These are phyloP conservation scores for Aspergillus persii DNA, from an alignment of 2,329 filamentous ascomycete species.

Conservation along the genomic window DNA sequence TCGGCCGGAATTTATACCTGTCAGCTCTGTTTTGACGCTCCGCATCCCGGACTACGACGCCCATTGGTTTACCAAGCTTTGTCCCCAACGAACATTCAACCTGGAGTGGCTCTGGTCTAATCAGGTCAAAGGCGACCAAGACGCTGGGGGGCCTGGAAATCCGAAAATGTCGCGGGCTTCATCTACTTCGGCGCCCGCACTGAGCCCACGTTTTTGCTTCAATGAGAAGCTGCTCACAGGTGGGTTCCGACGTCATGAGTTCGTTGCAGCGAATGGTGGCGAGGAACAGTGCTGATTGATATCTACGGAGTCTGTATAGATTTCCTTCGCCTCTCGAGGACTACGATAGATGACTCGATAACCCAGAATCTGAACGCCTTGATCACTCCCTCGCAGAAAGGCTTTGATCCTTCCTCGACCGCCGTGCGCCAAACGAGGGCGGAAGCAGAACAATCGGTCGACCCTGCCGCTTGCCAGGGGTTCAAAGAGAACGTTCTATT, in stretches of 20 bases:
- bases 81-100: conserved; percentile 23
- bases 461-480: conserved; percentile 59
- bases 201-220: conserved; percentile 78
- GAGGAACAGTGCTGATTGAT: neutral
- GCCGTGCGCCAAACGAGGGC: conserved; percentile 58
- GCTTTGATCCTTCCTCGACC: conserved; percentile 80
- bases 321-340: conserved; percentile 82
- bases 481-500: conserved; percentile 82
- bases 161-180: conserved; percentile 41
- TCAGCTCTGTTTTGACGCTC: neutral
- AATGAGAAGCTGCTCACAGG: conserved; percentile 67
- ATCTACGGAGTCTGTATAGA: conserved; percentile 53
- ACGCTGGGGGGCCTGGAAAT: conserved; percentile 19
- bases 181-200: conserved; percentile 46
- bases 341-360: conserved; percentile 88
- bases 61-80: neutral
- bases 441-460: conserved; percentile 53
- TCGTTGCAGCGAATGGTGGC: neutral
- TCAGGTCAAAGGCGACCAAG: conserved; percentile 21
- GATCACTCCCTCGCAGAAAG: conserved; percentile 65
- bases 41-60: neutral
- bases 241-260: conserved; percentile 35
- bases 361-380: conserved; percentile 89
- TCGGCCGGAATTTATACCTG: neutral
- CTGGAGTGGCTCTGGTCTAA: conserved; percentile 43